phyloP scores from a whole-genome alignment of 2,329 filamentous ascomycete genomes.

The Monilinia aucupariae region DNA sequence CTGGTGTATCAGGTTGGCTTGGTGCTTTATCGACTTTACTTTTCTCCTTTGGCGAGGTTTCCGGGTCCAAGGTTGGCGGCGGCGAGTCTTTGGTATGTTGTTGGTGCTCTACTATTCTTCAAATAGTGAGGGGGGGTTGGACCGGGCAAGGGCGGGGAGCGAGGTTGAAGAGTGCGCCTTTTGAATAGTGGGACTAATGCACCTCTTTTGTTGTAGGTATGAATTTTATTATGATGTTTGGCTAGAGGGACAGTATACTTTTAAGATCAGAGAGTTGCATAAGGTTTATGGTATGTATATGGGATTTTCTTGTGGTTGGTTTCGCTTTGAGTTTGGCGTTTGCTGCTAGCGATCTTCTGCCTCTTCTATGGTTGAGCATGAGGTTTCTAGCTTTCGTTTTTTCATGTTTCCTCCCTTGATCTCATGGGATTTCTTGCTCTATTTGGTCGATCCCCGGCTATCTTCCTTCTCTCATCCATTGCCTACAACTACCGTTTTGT shows the following conservation, averaged over 20 bases:
- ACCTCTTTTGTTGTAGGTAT: neutral
- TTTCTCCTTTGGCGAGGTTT: conserved; percentile 4
- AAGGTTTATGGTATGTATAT: conserved; percentile 4
- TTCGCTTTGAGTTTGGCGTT: no score
- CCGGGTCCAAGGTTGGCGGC: conserved; percentile 13
- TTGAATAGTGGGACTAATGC: neutral
- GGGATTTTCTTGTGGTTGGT: neutral
- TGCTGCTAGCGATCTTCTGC: neutral
- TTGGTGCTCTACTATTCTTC: neutral
- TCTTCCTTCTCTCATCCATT: neutral
- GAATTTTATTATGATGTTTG: conserved; percentile 15
- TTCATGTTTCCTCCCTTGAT: neutral
- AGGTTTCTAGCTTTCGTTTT: no score
- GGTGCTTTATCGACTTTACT: conserved; percentile 12
- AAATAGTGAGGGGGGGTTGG: accelerated
- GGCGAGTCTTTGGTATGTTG: conserved; percentile 9
- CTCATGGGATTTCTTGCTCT: neutral
- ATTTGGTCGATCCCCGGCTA: neutral
- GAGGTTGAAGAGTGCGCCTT: no score
- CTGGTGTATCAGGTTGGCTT: neutral
- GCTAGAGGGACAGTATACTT: neutral
- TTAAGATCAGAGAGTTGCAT: conserved; percentile 13
- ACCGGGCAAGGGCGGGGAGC: no score
- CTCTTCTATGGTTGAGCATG: neutral
- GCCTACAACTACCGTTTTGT: neutral